These are phyloP conservation scores for Phaeosphaeria sp. DNA, from an alignment of 2,329 filamentous ascomycete genomes.

Conservation along the genomic window DNA sequence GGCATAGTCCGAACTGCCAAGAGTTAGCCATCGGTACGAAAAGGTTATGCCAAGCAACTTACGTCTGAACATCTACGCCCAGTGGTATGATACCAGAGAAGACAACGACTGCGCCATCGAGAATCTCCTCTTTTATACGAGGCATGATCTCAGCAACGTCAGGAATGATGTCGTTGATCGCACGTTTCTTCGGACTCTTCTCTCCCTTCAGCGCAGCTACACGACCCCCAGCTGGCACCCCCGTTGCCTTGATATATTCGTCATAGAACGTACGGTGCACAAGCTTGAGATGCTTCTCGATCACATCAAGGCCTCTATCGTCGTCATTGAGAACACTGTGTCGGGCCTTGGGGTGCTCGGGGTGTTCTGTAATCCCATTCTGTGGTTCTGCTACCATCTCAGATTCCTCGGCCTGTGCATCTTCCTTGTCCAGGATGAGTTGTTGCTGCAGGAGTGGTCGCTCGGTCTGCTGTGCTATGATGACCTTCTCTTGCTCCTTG, in stretches of 20 bases:
- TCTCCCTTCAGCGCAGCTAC: constrained; percentile 59
- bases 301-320: constrained; percentile 78
- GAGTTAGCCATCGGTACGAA: constrained; percentile 21
- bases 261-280: constrained; percentile 85
- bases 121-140: constrained; percentile 76
- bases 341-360: constrained; percentile 55
- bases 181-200: constrained; percentile 58
- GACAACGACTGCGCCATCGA: constrained; percentile 79
- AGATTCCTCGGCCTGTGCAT: constrained; percentile 65
- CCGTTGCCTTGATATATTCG: constrained; percentile 71
- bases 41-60: constrained; percentile 18
- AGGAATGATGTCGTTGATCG: constrained; percentile 68
- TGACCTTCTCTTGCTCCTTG: constrained; percentile 83
- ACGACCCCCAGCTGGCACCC: constrained; percentile 52
- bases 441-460: constrained; percentile 91
- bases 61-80: constrained; percentile 74
- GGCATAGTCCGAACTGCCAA: constrained; percentile 75
- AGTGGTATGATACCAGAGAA: constrained; percentile 90
- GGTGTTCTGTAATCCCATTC: constrained; percentile 47
- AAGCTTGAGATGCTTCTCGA: constrained; percentile 76
- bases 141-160: constrained; percentile 89
- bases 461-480: constrained; percentile 88
- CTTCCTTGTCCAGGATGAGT: constrained; percentile 85
- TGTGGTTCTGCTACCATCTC: constrained; percentile 49
- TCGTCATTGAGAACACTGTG: constrained; percentile 88